phyloP scores from a whole-genome alignment of 352 stramenopile species.

The Pythium myriotylum region DNA sequence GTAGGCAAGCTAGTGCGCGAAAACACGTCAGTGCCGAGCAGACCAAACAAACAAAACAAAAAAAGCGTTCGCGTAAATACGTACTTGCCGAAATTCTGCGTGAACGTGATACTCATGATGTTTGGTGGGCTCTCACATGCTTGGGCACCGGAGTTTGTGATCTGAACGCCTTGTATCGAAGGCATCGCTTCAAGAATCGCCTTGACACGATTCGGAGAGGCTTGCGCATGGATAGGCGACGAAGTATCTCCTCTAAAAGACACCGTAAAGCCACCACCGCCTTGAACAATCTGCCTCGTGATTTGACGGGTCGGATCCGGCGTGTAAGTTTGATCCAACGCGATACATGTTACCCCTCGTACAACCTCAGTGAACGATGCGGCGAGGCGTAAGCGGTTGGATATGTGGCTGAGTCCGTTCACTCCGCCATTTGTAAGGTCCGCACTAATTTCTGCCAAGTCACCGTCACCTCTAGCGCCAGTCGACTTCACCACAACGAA shows the following conservation, averaged over 20 bases:
- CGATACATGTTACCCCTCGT: constrained; percentile 50
- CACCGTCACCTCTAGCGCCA: constrained; percentile 48
- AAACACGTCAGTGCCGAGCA: constrained; percentile 4
- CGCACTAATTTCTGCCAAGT: constrained; percentile 47
- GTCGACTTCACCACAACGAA: constrained; percentile 62
- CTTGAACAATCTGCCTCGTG: constrained; percentile 36
- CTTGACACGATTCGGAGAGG: constrained; percentile 36
- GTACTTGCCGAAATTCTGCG: constrained; percentile 80
- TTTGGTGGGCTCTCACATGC: constrained; percentile 67
- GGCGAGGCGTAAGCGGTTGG: constrained; percentile 62
- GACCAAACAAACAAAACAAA: constrained; percentile 4
- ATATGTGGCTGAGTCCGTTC: constrained; percentile 58
- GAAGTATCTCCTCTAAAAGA: constrained; percentile 69
- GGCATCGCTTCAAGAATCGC: constrained; percentile 45
- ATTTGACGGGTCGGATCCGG: constrained; percentile 48
- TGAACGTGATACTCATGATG: constrained; percentile 72
- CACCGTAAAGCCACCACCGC: constrained; percentile 57
- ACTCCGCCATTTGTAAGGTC: constrained; percentile 57
- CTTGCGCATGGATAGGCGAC: constrained; percentile 56
- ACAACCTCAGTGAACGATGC: constrained; percentile 54
- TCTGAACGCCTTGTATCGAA: constrained; percentile 51
- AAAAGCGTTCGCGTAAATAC: constrained; percentile 23
- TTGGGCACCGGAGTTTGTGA: constrained; percentile 58
- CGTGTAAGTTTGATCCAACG: constrained; percentile 57
- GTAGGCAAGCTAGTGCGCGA: constrained; percentile 51